phyloP scores from a whole-genome alignment of 352 stramenopile species.

The Thraustochytrium sp. region DNA sequence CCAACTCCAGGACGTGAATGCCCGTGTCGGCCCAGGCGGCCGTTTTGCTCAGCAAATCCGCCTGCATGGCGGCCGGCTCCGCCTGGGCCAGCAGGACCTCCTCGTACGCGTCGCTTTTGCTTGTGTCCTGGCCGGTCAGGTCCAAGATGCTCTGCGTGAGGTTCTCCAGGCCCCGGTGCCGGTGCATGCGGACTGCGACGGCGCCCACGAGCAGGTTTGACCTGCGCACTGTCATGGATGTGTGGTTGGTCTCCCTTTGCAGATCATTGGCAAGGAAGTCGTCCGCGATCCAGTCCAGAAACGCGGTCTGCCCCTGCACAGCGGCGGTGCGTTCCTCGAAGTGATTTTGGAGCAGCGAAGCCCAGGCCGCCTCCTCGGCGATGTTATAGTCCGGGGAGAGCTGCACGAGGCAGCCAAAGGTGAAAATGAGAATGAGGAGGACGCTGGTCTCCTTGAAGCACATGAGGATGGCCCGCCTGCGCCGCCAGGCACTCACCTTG shows the following conservation, averaged over 20 bases:
- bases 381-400: constrained; percentile 22
- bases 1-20: not conserved
- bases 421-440: not conserved
- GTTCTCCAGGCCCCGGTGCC: not conserved
- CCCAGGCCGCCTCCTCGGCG: not conserved
- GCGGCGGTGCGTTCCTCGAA: not conserved
- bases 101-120: too few species aligned
- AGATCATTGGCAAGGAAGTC: not conserved
- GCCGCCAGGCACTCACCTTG: constrained; percentile 21
- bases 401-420: constrained; percentile 1
- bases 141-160: not conserved
- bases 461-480: constrained; percentile 1
- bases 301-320: not conserved
- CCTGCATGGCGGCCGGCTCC: not conserved
- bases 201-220: not conserved
- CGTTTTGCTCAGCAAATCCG: not conserved
- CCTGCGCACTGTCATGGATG: not conserved
- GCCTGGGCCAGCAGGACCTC: not conserved
- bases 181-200: not conserved
- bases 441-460: constrained; percentile 2
- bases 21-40: not conserved
- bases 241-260: not conserved
- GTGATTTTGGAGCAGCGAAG: not conserved
- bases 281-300: not conserved
- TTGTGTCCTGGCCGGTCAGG: not conserved